Evolutionary conservation across 129 eudicot genomes (phyloP).

Genomic region (Kitagawia praeruptora): DNA sequence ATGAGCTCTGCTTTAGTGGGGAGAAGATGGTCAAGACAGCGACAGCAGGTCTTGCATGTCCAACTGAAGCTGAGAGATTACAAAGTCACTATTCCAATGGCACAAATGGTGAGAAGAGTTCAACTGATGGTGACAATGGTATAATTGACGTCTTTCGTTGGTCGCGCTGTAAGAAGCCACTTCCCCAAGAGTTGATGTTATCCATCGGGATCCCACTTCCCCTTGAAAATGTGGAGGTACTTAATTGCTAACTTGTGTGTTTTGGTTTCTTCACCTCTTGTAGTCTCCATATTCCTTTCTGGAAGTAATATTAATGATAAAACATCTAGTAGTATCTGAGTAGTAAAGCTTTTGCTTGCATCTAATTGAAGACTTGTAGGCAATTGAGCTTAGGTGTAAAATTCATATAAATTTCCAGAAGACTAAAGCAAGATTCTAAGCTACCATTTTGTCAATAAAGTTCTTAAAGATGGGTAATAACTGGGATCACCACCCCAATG

Average conservation of each 20-base stretch:
- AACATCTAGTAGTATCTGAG: not conserved
- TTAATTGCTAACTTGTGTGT: not conserved
- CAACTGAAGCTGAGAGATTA: constrained; percentile 32
- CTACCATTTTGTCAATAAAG: not conserved
- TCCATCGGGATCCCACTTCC: constrained; percentile 80
- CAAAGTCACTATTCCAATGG: constrained; percentile 25
- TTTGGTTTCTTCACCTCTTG: not conserved
- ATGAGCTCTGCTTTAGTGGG: constrained; percentile 86
- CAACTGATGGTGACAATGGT: constrained; percentile 32
- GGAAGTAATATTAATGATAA: not conserved
- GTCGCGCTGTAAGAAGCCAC: constrained; percentile 83
- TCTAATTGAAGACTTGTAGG: not conserved
- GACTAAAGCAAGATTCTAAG: not conserved
- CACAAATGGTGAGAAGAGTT: constrained; percentile 40
- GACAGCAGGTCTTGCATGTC: constrained; percentile 28
- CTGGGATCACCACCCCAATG: not conserved
- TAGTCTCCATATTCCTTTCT: not conserved
- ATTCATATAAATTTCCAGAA: not conserved
- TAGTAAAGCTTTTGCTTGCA: not conserved
- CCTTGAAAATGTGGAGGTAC: constrained; percentile 76
- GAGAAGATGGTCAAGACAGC: constrained; percentile 63
- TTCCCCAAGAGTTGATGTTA: constrained; percentile 65
- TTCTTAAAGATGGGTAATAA: not conserved
- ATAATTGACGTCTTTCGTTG: constrained; percentile 68
- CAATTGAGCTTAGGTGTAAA: not conserved